A percentile compares a stretch with the other conserved stretches of the same genome.
phyloP scores from a whole-genome alignment of 2,329 filamentous ascomycete genomes.

The Trichoderma cornu-damae region DNA sequence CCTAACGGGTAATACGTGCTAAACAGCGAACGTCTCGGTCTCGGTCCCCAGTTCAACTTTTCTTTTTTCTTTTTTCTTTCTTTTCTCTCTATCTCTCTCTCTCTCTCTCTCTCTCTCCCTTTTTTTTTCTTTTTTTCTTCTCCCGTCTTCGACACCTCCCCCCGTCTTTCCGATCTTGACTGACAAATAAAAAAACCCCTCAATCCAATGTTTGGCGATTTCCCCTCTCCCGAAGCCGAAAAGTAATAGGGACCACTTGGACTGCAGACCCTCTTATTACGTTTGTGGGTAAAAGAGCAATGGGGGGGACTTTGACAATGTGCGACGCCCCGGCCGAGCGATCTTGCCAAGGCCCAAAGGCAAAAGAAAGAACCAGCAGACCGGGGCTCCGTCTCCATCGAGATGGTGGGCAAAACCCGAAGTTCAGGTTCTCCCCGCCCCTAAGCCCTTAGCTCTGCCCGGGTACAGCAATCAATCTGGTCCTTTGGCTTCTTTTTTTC shows the following conservation, averaged over 20 bases:
- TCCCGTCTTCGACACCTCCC: not conserved
- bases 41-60: not conserved
- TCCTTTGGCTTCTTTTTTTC: not conserved
- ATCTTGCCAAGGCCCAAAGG: not conserved
- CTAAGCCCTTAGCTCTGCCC: slow-evolving; percentile 6
- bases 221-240: not conserved
- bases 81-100: not conserved
- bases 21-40: not conserved
- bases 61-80: not conserved
- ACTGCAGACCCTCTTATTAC: not conserved
- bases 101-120: no score
- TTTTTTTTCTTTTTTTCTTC: not conserved
- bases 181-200: slow-evolving; percentile 7
- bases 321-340: not conserved
- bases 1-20: not conserved
- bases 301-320: not conserved
- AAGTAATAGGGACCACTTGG: not conserved
- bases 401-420: slow-evolving; percentile 1
- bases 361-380: not conserved
- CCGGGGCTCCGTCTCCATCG: not conserved
- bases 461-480: not conserved
- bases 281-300: not conserved
- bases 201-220: not conserved
- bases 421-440: not conserved
- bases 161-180: no score